Conservation (phyloP, 345 rosid genomes). For the Ceriops tagal region DNA sequence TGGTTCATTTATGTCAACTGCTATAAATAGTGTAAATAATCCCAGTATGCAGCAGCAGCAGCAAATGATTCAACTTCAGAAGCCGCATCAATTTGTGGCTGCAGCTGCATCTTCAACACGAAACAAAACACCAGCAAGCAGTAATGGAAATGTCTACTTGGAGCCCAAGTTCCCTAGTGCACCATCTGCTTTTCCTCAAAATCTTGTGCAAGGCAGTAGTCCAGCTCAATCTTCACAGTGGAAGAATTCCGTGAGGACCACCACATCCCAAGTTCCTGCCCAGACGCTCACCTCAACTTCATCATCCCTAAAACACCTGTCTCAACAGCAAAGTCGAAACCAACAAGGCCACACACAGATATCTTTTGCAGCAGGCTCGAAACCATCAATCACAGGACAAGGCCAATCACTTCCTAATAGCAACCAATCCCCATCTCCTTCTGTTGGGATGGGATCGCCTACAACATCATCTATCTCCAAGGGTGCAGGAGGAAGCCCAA, state of each 20-base stretch:
- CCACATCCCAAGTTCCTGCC: slow-evolving; percentile 53
- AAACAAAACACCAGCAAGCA: slow-evolving; percentile 54
- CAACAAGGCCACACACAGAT: slow-evolving; percentile 68
- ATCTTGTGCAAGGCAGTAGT: slow-evolving; percentile 58
- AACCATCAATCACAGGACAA: slow-evolving; percentile 41
- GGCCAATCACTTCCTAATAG: slow-evolving; percentile 48
- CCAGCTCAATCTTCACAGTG: slow-evolving; percentile 77
- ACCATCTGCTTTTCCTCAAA: slow-evolving; percentile 59
- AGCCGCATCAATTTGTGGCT: slow-evolving; percentile 55
- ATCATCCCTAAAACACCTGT: slow-evolving; percentile 51
- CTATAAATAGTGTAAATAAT: slow-evolving; percentile 28
- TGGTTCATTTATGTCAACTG: slow-evolving; percentile 41
- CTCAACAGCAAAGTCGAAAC: slow-evolving; percentile 66
- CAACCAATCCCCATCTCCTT: slow-evolving; percentile 61
- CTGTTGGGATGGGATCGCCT: slow-evolving; percentile 69
- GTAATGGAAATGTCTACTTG: slow-evolving; percentile 58
- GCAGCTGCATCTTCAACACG: slow-evolving; percentile 55
- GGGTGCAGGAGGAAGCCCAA: slow-evolving; percentile 85
- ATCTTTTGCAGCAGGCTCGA: slow-evolving; percentile 73
- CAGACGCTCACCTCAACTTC: slow-evolving; percentile 52
- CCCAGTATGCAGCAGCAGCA: slow-evolving; percentile 46
- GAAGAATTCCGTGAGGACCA: slow-evolving; percentile 70
- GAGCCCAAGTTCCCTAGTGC: slow-evolving; percentile 73
- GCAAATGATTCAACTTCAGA: slow-evolving; percentile 65
- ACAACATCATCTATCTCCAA: slow-evolving; percentile 77